Base-by-base conservation (phyloP, 2,329 filamentous ascomycete genomes). In the Apiospora hydei region DNA sequence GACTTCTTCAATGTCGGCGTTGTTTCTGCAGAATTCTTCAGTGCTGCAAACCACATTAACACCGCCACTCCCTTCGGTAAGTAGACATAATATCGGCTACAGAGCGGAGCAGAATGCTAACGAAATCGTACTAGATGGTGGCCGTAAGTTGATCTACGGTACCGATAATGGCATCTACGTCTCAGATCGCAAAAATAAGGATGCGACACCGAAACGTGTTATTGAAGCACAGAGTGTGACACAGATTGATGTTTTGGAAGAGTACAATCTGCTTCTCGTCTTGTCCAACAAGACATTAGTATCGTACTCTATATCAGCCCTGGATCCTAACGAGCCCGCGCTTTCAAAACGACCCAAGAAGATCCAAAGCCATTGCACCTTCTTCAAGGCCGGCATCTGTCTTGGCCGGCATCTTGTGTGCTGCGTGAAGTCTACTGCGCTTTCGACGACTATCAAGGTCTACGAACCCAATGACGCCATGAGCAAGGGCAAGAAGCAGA, bases 361-460 rank as follows among this genome's bases (percentile, higher is more conserved):
- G 87, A 98, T 99, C 75, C 93, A 95, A 82, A 97, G 94, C 78
- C 95, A 98, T 83, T 97, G 96, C 83, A 98, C 96, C 82, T 99
- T 98, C 85, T 99, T 99, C 90, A 98, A 97, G 84, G 93, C 95
- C 24, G 96, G 96, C 51, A 97, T 98, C 78, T 98, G 96, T 80
- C 88, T 98, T 73, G 95, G 96, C 46, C 90, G 96, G 74, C 96
- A 98, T 80, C 87, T 99, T 70, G 96, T 99, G 43, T 98, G 96
- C 84, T 97, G 94, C 77, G 96, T 98, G 79, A 98, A 98, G 85
- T 97, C 94, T 53, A 96, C 93, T 24, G 94, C 95, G 3, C 86
- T 98, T 44, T 98, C 94, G 70, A 97, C 94, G 18, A 98, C 96
- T 1, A 98, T 99, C 86, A 98, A 98, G 84, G 96, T 98, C n/a